Percentiles rank a stretch among this genome's conserved stretches.
These are phyloP conservation scores for Tetracladium maxilliforme DNA, from an alignment of 2,329 filamentous ascomycete species.

Conservation along the genomic window DNA sequence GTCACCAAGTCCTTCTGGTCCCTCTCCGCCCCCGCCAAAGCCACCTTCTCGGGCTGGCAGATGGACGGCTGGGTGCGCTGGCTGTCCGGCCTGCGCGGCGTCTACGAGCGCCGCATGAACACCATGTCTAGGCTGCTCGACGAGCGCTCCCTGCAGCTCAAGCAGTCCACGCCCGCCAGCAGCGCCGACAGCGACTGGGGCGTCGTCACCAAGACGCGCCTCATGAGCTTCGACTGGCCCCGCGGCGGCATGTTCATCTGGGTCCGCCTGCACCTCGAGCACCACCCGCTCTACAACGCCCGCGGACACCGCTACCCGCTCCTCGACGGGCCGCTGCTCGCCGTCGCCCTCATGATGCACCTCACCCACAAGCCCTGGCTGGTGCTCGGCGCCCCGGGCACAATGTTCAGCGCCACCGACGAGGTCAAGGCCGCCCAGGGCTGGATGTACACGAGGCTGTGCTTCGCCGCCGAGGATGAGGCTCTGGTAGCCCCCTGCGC, in stretches of 20 bases:
- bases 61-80: slow-evolving; percentile 80
- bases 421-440: slow-evolving; percentile 41
- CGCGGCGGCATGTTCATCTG: slow-evolving; percentile 88
- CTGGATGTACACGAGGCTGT: slow-evolving; percentile 64
- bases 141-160: slow-evolving; percentile 47
- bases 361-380: slow-evolving; percentile 54
- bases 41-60: slow-evolving; percentile 49
- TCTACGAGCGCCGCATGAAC: slow-evolving; percentile 76
- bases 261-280: slow-evolving; percentile 56
- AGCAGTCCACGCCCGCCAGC: slow-evolving; percentile 36
- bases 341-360: slow-evolving; percentile 54
- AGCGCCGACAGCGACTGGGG: slow-evolving; percentile 45
- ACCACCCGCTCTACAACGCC: slow-evolving; percentile 51
- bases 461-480: slow-evolving; percentile 73
- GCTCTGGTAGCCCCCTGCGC: slow-evolving; percentile 50
- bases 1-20: slow-evolving; percentile 22
- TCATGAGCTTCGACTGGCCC: slow-evolving; percentile 68
- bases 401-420: slow-evolving; percentile 56
- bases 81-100: slow-evolving; percentile 70
- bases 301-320: no score
- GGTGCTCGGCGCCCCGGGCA: slow-evolving; percentile 56
- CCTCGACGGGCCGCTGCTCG: slow-evolving; percentile 39
- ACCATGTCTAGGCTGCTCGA: slow-evolving; percentile 64
- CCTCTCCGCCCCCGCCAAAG: slow-evolving; percentile 32
- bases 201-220: slow-evolving; percentile 56